These are phyloP conservation scores for Monosporascus sp. DNA, from an alignment of 2,329 filamentous ascomycete genomes.

Conservation along the genomic window DNA sequence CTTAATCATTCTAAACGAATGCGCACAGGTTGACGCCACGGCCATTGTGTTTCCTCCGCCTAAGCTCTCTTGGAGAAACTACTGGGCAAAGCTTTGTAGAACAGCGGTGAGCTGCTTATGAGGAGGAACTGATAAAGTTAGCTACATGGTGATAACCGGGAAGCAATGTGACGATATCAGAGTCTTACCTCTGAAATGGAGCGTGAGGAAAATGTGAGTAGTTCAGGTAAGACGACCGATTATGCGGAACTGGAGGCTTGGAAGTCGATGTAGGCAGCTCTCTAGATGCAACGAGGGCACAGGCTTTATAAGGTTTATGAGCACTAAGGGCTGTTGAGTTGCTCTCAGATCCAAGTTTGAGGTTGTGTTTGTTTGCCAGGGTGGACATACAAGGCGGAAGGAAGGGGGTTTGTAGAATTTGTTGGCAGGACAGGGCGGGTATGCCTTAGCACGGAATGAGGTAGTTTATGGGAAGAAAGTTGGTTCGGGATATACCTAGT, in stretches of 20 bases:
- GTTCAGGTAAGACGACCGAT: background rate
- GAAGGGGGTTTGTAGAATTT: slow-evolving; percentile 18
- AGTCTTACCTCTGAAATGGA: background rate
- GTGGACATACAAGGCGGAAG: slow-evolving; percentile 12
- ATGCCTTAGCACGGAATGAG: background rate
- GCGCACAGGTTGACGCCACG: slow-evolving; percentile 52
- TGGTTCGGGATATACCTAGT: background rate
- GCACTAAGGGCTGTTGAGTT: slow-evolving; percentile 4
- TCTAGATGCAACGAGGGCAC: slow-evolving; percentile 9
- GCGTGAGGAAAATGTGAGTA: background rate
- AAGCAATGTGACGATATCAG: background rate
- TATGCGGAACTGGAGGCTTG: background rate
- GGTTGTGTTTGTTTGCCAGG: slow-evolving; percentile 18
- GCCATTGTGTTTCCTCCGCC: slow-evolving; percentile 36
- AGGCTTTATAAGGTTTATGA: slow-evolving; percentile 16
- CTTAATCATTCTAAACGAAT: slow-evolving; percentile 62
- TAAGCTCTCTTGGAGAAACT: background rate
- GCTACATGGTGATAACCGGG: background rate
- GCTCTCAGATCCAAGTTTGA: slow-evolving; percentile 12
- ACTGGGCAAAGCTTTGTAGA: background rate
- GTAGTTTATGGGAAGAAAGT: background rate
- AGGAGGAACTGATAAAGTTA: background rate
- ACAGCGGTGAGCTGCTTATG: background rate
- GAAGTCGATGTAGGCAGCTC: background rate
- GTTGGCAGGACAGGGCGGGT: slow-evolving; percentile 3